phyloP scores from a whole-genome alignment of 2,329 filamentous ascomycete genomes.

The Fusarium avenaceum region DNA sequence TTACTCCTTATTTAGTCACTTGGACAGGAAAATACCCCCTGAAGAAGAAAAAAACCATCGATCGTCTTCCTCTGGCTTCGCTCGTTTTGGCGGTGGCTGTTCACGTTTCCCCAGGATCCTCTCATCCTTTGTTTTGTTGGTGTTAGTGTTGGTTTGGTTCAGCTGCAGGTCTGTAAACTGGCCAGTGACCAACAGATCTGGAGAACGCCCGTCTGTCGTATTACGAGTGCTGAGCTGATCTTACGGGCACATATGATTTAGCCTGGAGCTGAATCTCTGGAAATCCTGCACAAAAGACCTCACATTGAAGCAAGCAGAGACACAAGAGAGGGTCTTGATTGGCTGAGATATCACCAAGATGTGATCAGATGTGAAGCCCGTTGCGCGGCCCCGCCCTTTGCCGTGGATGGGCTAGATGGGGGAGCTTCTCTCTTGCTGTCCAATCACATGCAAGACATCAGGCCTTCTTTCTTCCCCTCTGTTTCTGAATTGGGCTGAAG shows the following conservation, averaged over 20 bases:
- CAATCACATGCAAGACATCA: slow-evolving; percentile 25
- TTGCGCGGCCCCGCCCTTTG: slow-evolving; percentile 37
- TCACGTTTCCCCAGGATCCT: slow-evolving; percentile 35
- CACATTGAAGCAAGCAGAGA: slow-evolving; percentile 24
- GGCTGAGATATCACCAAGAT: slow-evolving; percentile 26
- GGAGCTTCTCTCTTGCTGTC: slow-evolving; percentile 16
- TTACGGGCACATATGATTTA: slow-evolving; percentile 19
- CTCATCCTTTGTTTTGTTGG: slow-evolving; percentile 6
- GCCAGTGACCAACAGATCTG: slow-evolving; percentile 27
- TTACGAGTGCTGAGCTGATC: slow-evolving; percentile 22
- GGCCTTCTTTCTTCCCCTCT: slow-evolving; percentile 17
- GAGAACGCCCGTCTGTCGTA: slow-evolving; percentile 5
- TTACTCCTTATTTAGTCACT: slow-evolving; percentile 29
- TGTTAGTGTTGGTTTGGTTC: slow-evolving; percentile 20
- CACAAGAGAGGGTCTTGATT: slow-evolving; percentile 27
- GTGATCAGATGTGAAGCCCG: slow-evolving; percentile 43
- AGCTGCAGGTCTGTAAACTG: slow-evolving; percentile 34
- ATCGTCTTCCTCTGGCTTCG: slow-evolving; percentile 41
- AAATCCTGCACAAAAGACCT: slow-evolving; percentile 29
- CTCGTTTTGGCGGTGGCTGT: slow-evolving; percentile 36
- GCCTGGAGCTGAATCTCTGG: slow-evolving; percentile 25
- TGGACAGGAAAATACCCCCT: slow-evolving; percentile 32
- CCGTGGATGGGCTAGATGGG: slow-evolving; percentile 27
- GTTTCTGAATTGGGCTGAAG: slow-evolving; percentile 20
- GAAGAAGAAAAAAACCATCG: slow-evolving; percentile 23